Percentiles rank a stretch among this genome's conserved stretches.
Evolutionary conservation across 139 green algal genomes (phyloP).

Genomic region (Chlorella sorokiniana): DNA sequence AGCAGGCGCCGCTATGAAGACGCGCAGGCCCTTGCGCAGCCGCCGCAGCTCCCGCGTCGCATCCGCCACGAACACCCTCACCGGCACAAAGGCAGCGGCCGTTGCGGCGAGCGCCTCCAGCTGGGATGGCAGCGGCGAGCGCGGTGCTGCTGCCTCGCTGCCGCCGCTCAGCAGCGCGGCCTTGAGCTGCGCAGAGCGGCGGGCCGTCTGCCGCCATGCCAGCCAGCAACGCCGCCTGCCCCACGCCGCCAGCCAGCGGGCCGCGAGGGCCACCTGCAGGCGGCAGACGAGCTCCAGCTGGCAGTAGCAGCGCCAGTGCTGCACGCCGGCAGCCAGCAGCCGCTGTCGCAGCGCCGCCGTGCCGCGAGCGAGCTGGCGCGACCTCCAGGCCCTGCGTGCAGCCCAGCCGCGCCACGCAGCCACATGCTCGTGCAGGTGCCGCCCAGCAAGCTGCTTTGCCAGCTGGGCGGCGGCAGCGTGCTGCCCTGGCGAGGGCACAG

Average conservation of each 20-base stretch:
- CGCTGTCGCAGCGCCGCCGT: background rate
- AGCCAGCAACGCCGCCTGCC: background rate
- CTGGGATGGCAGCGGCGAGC: background rate
- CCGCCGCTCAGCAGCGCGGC: background rate
- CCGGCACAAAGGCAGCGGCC: background rate
- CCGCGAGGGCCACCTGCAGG: slow-evolving; percentile 18
- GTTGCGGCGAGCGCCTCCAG: slow-evolving; percentile 2
- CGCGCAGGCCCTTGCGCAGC: slow-evolving; percentile 12
- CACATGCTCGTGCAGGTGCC: background rate
- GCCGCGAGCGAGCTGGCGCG: background rate
- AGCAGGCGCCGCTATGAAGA: background rate
- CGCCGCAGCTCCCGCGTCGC: slow-evolving; percentile 5
- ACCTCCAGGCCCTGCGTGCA: background rate
- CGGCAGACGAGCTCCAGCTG: slow-evolving; percentile 19
- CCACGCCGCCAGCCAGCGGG: slow-evolving; percentile 18
- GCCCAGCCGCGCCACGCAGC: slow-evolving; percentile 25
- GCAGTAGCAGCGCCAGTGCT: slow-evolving; percentile 30
- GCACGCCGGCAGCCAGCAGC: background rate
- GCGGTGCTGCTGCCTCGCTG: background rate
- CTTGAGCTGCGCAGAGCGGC: slow-evolving; percentile 10
- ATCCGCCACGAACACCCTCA: slow-evolving; percentile 25
- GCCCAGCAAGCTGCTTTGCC: background rate
- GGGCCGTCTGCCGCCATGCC: slow-evolving; percentile 8
- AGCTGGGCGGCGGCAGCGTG: background rate
- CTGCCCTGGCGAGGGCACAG: slow-evolving; percentile 11